Base-by-base conservation (phyloP, 352 stramenopile genomes). In the Sclerospora graminicola region DNA sequence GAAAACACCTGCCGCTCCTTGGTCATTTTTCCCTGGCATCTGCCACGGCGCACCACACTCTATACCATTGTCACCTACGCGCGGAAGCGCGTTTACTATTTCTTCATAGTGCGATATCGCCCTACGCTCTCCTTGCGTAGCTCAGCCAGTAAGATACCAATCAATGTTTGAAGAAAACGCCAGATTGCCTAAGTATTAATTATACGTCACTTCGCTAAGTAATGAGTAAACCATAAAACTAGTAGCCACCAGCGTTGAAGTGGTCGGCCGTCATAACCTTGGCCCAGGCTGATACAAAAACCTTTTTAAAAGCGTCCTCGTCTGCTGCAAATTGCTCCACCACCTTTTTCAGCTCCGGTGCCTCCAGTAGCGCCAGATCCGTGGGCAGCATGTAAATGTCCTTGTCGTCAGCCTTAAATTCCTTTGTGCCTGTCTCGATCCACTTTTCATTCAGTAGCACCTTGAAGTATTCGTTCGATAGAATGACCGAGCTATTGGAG, bases 401-500 rank as follows among this genome's bases (percentile, higher is more conserved):
- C 26, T 64, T 52, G 33, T 40, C 37, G 8, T 51, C 40, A 4
- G 55, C 36, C 47, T 60, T 54, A 33, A 46, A 55, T 16, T 58
- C 46, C 19, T 63, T 47, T 30, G 41, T 19, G 34, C 61, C 49
- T 27, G 54, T 46, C 24, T 34, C 31, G 15, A 29, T 57, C 47
- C 48, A 53, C 38, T 16, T 45, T 30, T 63, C 58, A 15, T 54
- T 54, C 36, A 63, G 11, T 11, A 65, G 42, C 28, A 50, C 30
- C 33, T 65, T 57, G 41, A 52, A 48, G 45, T 50, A 57, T n/a
- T 64, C 44, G 38, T 63, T 98, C 23, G 69, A 91, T 55, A 98
- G 88, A 8, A 71, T 76, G 2, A 74, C 66, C 36, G 69, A 72
- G 18, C 78, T 59, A 36, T 63, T 60, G 9, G 74, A 89, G 84